Evolutionary conservation across 345 rosid species (phyloP), one percentile per base, ranked within the genome.

Genomic region (Diplotaxis tenuifolia): DNA sequence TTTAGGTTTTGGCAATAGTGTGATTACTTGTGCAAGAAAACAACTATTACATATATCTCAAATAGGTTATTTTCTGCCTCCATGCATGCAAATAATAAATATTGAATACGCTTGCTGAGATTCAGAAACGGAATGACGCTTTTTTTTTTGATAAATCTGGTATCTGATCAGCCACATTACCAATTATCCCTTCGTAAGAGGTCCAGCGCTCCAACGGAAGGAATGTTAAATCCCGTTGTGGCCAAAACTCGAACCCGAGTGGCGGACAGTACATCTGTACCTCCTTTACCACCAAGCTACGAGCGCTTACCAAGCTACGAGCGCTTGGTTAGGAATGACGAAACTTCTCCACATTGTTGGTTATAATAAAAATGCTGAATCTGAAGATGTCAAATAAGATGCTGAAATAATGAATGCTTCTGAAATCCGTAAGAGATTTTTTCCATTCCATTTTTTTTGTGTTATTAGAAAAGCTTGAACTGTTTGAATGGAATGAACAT

Each of bases 91-190:
- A 97, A 83, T 95, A 83, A 87, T 87, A 34, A 34, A 34, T 9
- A 10, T 34, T 34, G 86, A 96, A 90, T 71, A 92, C 96, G 27
- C 72, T 95, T 42, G 96, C 96, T 20, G 99, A 95, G 92, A 95
- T 95, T 84, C 98, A 95, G 68, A 98, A 90, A 80, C 94, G 97
- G 22, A 96, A 90, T 81, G 96, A 86, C 70, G 98, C 96, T 25
- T 92, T 89, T 15, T n/a, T n/a, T n/a, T n/a, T n/a, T n/a, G n/a
- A n/a, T n/a, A n/a, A n/a, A n/a, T n/a, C n/a, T n/a, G n/a, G n/a
- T n/a, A n/a, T n/a, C n/a, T n/a, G n/a, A n/a, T n/a, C n/a, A n/a
- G n/a, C n/a, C n/a, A n/a, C n/a, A n/a, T n/a, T n/a, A n/a, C n/a
- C n/a, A n/a, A n/a, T n/a, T n/a, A n/a, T n/a, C n/a, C n/a, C n/a